Percentiles rank a stretch among this genome's conserved stretches.
phyloP scores from a whole-genome alignment of 441 rosid species.

The Croton setiger region DNA sequence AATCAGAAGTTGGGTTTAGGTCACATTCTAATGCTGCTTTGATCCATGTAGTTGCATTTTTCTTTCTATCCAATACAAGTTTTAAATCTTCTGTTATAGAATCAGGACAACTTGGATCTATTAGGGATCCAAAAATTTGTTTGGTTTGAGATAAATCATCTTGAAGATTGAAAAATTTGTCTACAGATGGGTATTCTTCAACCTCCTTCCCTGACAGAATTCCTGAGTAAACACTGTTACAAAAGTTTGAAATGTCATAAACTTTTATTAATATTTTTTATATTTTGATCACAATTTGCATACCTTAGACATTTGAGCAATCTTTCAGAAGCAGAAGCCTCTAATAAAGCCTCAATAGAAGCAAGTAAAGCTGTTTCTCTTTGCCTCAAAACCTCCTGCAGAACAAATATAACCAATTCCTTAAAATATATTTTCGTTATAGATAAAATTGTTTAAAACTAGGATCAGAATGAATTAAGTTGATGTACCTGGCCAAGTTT shows the following conservation, averaged over 20 bases:
- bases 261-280: no score
- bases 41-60: slow-evolving; percentile 52
- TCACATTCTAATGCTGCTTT: slow-evolving; percentile 64
- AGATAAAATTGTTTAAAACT: not conserved
- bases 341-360: slow-evolving; percentile 61
- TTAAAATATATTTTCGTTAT: not conserved
- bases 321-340: slow-evolving; percentile 66
- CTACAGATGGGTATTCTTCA: slow-evolving; percentile 41
- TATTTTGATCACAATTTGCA: not conserved
- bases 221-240: slow-evolving; percentile 55
- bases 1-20: slow-evolving; percentile 37
- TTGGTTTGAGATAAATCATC: slow-evolving; percentile 50
- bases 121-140: slow-evolving; percentile 39
- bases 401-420: not conserved
- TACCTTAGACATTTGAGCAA: slow-evolving; percentile 73
- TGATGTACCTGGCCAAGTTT: slow-evolving; percentile 56
- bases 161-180: slow-evolving; percentile 52
- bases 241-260: no score
- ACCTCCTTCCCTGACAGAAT: slow-evolving; percentile 34
- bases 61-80: slow-evolving; percentile 45
- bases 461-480: not conserved
- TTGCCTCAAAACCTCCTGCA: slow-evolving; percentile 52
- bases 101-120: slow-evolving; percentile 9
- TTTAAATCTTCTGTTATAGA: slow-evolving; percentile 22
- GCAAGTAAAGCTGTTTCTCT: slow-evolving; percentile 55